Evolutionary conservation across 306 rosid genomes (phyloP), one percentile per base, ranked within the genome.

Genomic region (Prunus salicina): DNA sequence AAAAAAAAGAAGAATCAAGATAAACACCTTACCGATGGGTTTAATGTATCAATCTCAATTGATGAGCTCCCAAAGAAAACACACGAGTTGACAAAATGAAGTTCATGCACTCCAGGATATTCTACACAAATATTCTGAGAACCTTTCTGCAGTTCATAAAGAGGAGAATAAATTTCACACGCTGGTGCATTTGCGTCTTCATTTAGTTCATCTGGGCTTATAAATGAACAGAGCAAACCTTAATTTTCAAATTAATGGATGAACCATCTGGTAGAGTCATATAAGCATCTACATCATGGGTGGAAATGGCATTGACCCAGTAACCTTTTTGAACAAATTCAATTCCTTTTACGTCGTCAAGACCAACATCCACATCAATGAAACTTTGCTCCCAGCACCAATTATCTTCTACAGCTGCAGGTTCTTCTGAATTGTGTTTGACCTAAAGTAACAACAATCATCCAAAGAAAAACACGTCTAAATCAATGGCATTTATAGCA

Each of bases 371-470:
- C 72, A 92, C 81, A 77, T 92, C 91, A 72, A 91, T 67, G 76
- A 71, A 87, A 85, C 86, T 91, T 75, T 81, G 86, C 79, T 91
- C 88, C 99, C 99, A 96, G 88, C 99, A 96, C 99, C 99, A 96
- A 73, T 87, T 86, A 86, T 96, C 98, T 84, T 89, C 80, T 22
- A 68, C 64, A 43, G 81, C 63, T 64, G 63, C 64, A 66, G 85
- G 68, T 74, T 86, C 88, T 41, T 68, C 82, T 51, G 93, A 83
- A 49, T 82, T 78, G 72, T 82, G 96, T 64, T 82, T 89, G 78
- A 89, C 98, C 99, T 95, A 87, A 80, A 72, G 67, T 34, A 82
- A 82, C 62, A 80, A 81, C 76, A 75, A 75, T 20, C 60, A 60
- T 57, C 49, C 72, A 63, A 38, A n/a, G 5, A 18, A 78, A 77